Evolutionary conservation across 768 basidiomycete species (phyloP), one percentile per base, ranked within the genome.

Genomic region (Tylopilus sp.): DNA sequence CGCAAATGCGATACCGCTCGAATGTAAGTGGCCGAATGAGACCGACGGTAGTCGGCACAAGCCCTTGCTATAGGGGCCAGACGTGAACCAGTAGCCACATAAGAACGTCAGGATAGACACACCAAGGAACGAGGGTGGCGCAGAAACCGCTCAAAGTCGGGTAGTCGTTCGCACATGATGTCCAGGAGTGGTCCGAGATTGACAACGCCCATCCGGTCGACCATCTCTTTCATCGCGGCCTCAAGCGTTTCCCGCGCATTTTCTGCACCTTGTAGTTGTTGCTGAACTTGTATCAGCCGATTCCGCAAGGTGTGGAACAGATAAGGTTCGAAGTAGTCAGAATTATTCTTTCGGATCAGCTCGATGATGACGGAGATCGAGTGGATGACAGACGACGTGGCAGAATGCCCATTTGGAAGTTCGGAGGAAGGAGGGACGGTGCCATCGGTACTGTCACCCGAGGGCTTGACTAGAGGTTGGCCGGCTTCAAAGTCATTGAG

Each of bases 261-360:
- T 21, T 83, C 82, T 10, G 73, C 68, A 39, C 69, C 71, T 50
- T 77, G 71, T 30, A 81, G 67, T 44, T 87, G 81, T 59, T 92
- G 91, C 62, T 92, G 92, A 6, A 93, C 79, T 44, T 85, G 83
- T 56, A 98, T 94, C 31, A 98, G 78, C 41, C 92, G 82, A 65
- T 94, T 94, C 44, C 95, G 84, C 39, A 97, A 73, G 1, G 91
- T 93, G 63, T 97, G 95, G 71, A 97, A 98, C 12, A 98, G 78
- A 68, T 94, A 95, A 5, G 95, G 95, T 71, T 99, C 97, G 64
- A 97, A 95, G 65, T 94, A 98, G 68, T 99, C 95, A 35, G 95
- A 95, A 68, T 98, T 98, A 70, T 98, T 98, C 67, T 98, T 94
- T 47, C 95, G 82, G 58, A 98, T 97, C 36, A 97, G 79, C 66